These are phyloP conservation scores for Colletotrichum sansevieriae DNA, from an alignment of 2,329 filamentous ascomycete species.

Conservation along the genomic window DNA sequence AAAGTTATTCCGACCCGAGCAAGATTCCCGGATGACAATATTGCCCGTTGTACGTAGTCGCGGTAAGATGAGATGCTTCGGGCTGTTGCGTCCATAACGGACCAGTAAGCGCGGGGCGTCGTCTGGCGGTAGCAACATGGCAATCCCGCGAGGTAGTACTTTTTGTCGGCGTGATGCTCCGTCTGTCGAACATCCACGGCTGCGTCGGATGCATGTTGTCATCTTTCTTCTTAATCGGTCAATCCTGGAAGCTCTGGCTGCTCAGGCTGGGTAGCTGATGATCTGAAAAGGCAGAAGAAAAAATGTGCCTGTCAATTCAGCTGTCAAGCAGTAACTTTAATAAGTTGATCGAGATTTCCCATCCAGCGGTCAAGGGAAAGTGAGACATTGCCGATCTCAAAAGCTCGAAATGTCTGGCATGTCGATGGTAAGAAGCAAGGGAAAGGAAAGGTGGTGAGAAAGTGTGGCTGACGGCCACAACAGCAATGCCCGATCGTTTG, in stretches of 20 bases:
- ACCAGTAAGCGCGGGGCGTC: too few relatives aligned
- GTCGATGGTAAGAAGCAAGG: conserved; percentile 34
- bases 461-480: background rate
- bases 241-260: conserved; percentile 8
- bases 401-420: conserved; percentile 20
- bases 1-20: conserved; percentile 5
- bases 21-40: background rate
- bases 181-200: background rate
- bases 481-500: background rate
- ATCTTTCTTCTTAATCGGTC: background rate
- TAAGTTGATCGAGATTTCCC: background rate
- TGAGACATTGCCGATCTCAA: conserved; percentile 20
- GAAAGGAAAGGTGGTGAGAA: conserved; percentile 3
- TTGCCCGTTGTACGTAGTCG: background rate
- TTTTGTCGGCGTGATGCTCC: too few relatives aligned
- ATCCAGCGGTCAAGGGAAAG: conserved; percentile 19
- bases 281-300: conserved; percentile 5
- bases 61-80: background rate
- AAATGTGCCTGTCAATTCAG: conserved; percentile 6
- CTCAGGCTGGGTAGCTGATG: conserved; percentile 17
- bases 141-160: too few relatives aligned
- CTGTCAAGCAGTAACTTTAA: background rate
- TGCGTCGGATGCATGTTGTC: conserved; percentile 6
- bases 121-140: too few relatives aligned
- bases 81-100: too few relatives aligned